phyloP scores from a whole-genome alignment of 345 rosid genomes.

The Boechera divaricarpa region DNA sequence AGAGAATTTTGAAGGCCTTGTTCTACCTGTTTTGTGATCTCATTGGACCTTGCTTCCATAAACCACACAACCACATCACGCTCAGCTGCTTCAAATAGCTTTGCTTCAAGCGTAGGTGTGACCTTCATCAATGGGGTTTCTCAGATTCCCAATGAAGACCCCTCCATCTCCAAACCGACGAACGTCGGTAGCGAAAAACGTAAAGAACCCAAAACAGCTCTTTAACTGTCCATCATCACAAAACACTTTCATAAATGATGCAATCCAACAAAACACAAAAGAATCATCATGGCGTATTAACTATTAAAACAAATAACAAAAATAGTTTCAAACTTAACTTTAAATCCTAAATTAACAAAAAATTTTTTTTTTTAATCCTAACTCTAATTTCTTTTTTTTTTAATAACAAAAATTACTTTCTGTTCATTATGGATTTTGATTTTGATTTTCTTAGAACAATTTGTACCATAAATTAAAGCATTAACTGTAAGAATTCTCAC shows the following conservation, averaged over 20 bases:
- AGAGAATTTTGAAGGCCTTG: not conserved
- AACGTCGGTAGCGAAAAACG: slow-evolving; percentile 87
- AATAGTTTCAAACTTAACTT: too few species aligned
- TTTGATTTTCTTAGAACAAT: too few species aligned
- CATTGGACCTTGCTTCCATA: slow-evolving; percentile 87
- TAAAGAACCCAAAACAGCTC: slow-evolving; percentile 85
- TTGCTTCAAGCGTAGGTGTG: slow-evolving; percentile 78
- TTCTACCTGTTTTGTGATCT: slow-evolving; percentile 85
- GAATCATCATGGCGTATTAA: not conserved
- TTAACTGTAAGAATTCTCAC: too few species aligned
- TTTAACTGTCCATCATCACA: slow-evolving; percentile 67
- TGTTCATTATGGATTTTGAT: too few species aligned
- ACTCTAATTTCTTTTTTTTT: too few species aligned
- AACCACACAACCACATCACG: slow-evolving; percentile 88
- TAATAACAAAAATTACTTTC: too few species aligned
- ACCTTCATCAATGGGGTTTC: slow-evolving; percentile 84
- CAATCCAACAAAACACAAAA: slow-evolving; percentile 21
- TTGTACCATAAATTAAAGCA: too few species aligned
- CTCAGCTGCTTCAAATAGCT: slow-evolving; percentile 82
- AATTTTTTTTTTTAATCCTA: too few species aligned
- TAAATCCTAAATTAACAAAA: too few species aligned
- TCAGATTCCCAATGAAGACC: slow-evolving; percentile 80
- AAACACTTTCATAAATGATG: slow-evolving; percentile 7
- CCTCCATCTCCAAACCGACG: slow-evolving; percentile 98
- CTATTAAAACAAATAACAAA: too few species aligned